Evolutionary conservation across 2,329 filamentous ascomycete species (phyloP).

Genomic region (Sporothrix variecibatus): DNA sequence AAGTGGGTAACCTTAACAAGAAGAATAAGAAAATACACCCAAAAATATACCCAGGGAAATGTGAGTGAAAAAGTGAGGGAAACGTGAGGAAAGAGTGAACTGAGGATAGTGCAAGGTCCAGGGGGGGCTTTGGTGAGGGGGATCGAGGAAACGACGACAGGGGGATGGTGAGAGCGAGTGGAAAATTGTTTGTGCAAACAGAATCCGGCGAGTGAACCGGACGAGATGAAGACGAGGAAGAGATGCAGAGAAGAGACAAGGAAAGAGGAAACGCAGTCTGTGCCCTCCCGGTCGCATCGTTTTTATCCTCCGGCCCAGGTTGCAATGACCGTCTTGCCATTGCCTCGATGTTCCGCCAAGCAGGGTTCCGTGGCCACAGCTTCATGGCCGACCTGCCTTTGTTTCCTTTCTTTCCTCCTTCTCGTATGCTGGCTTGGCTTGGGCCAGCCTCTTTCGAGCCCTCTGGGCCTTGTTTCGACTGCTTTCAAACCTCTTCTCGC

Average conservation of each 20-base stretch:
- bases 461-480: too few relatives aligned
- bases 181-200: neutral
- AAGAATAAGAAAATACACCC: neutral
- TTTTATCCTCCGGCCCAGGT: slow-evolving; percentile 7
- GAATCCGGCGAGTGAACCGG: neutral
- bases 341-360: slow-evolving; percentile 14
- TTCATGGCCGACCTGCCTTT: neutral
- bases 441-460: slow-evolving; percentile 6
- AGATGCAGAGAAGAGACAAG: slow-evolving; percentile 1
- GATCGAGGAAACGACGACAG: neutral
- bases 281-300: slow-evolving; percentile 20
- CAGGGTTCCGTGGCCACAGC: slow-evolving; percentile 16
- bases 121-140: too few relatives aligned
- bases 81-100: neutral
- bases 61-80: neutral
- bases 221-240: slow-evolving; percentile 13
- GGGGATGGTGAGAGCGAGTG: slow-evolving; percentile 6
- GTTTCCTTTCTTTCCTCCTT: neutral
- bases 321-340: slow-evolving; percentile 2
- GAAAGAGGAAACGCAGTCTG: slow-evolving; percentile 4
- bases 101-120: neutral
- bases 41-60: neutral
- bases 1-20: too few relatives aligned
- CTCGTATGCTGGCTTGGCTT: slow-evolving; percentile 11
- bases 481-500: neutral